Percentiles rank a stretch among this genome's conserved stretches.
These are phyloP conservation scores for Rhizopus arrhizus DNA, from an alignment of 371 early-diverging fungal genomes.

Conservation along the genomic window DNA sequence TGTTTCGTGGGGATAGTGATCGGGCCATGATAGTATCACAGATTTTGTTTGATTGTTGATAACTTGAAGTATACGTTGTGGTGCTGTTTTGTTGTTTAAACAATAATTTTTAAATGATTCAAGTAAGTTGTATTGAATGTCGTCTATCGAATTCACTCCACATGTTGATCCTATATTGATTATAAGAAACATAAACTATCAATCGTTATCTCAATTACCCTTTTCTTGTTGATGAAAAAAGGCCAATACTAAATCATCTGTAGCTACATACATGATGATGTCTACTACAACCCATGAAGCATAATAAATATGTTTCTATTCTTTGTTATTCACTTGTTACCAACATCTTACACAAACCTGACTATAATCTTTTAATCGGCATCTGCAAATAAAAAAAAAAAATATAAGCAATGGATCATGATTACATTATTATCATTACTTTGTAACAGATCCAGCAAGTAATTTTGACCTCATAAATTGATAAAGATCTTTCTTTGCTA, in stretches of 20 bases:
- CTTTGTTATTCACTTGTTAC: not conserved
- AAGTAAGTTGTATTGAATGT: not conserved
- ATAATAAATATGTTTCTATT: conserved; percentile 7
- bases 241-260: conserved; percentile 55
- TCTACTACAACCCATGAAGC: conserved; percentile 52
- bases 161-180: not conserved
- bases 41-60: conserved; percentile 34
- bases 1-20: conserved; percentile 24
- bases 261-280: conserved; percentile 62
- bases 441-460: conserved; percentile 60
- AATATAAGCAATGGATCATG: not conserved
- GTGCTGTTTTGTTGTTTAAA: conserved; percentile 1
- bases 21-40: conserved; percentile 41
- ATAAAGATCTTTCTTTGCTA: conserved; percentile 57
- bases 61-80: conserved; percentile 35
- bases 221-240: conserved; percentile 51
- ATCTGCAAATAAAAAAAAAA: conserved; percentile 25
- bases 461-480: conserved; percentile 51
- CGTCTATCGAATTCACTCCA: not conserved
- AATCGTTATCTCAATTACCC: too few species aligned
- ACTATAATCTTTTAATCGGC: conserved; percentile 28
- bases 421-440: conserved; percentile 35
- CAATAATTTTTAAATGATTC: not conserved
- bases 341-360: not conserved
- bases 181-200: not conserved